Percentiles rank a stretch among this genome's conserved stretches.
phyloP scores from a whole-genome alignment of 805 yeast species.

The Trichomonascus vanleenenianus region DNA sequence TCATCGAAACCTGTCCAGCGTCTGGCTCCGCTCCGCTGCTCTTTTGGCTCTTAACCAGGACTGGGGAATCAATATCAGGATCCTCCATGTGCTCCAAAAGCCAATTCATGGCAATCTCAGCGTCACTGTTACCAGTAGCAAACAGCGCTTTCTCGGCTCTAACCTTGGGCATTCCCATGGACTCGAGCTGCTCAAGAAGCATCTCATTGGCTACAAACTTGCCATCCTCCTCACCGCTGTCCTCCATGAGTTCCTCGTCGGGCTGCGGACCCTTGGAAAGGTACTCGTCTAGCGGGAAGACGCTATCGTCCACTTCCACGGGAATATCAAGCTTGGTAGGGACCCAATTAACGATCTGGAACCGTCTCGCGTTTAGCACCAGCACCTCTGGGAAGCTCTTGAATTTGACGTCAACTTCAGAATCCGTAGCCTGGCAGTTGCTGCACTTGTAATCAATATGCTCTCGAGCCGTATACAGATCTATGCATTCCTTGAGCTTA shows the following conservation, averaged over 20 bases:
- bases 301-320: constrained; percentile 40
- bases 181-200: constrained; percentile 44
- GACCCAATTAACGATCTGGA: constrained; percentile 81
- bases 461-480: constrained; percentile 40
- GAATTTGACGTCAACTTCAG: constrained; percentile 42
- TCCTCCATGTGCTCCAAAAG: constrained; percentile 85
- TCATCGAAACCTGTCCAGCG: constrained; percentile 32
- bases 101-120: constrained; percentile 86
- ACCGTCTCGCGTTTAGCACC: constrained; percentile 68
- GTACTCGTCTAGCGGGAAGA: constrained; percentile 39
- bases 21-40: constrained; percentile 15
- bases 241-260: constrained; percentile 35
- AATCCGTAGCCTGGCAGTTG: constrained; percentile 35
- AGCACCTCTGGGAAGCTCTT: constrained; percentile 63
- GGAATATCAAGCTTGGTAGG: constrained; percentile 79
- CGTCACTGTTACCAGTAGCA: constrained; percentile 55
- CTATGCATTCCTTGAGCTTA: constrained; percentile 43
- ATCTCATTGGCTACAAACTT: constrained; percentile 48
- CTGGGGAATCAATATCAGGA: constrained; percentile 60
- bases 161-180: constrained; percentile 83
- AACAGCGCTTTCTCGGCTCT: constrained; percentile 61
- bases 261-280: constrained; percentile 35
- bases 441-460: constrained; percentile 58
- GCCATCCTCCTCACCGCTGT: constrained; percentile 24
- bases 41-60: constrained; percentile 22